Percentiles rank a stretch among this genome's conserved stretches.
Evolutionary conservation across 176 grass and related monocot genomes (phyloP).

Genomic region (Elymus sibiricus): DNA sequence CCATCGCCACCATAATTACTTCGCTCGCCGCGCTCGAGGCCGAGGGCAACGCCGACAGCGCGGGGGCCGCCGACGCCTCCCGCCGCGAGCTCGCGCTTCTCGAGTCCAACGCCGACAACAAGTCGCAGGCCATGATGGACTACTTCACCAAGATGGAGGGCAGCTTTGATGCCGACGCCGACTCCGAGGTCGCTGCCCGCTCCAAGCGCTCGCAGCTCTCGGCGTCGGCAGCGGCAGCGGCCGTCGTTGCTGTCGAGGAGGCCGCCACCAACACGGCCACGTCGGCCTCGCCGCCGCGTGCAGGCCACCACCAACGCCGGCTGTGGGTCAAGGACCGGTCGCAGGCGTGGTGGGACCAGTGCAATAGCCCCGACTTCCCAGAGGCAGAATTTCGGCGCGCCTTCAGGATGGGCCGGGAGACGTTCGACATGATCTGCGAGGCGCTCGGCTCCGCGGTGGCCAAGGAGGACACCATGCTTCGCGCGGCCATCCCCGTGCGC

Average conservation of each 20-base stretch:
- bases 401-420: constrained; percentile 74
- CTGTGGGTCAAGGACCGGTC: constrained; percentile 96
- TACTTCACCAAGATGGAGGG: constrained; percentile 77
- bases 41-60: constrained; percentile 57
- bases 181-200: constrained; percentile 38
- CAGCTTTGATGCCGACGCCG: constrained; percentile 50
- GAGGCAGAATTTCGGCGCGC: constrained; percentile 72
- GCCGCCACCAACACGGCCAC: background rate
- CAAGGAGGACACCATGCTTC: constrained; percentile 98
- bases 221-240: background rate
- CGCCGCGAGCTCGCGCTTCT: constrained; percentile 65
- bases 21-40: constrained; percentile 68
- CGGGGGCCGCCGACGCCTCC: constrained; percentile 38
- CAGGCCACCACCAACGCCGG: constrained; percentile 52
- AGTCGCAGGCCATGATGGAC: constrained; percentile 62
- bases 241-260: background rate
- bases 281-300: background rate
- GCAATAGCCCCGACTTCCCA: constrained; percentile 69
- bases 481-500: constrained; percentile 80
- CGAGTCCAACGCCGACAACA: constrained; percentile 57
- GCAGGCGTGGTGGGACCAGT: constrained; percentile 80
- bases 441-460: constrained; percentile 72
- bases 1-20: constrained; percentile 67
- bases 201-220: constrained; percentile 43
- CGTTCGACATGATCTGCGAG: constrained; percentile 91